phyloP scores from a whole-genome alignment of 2,329 filamentous ascomycete species.

The Botrytis medusae region DNA sequence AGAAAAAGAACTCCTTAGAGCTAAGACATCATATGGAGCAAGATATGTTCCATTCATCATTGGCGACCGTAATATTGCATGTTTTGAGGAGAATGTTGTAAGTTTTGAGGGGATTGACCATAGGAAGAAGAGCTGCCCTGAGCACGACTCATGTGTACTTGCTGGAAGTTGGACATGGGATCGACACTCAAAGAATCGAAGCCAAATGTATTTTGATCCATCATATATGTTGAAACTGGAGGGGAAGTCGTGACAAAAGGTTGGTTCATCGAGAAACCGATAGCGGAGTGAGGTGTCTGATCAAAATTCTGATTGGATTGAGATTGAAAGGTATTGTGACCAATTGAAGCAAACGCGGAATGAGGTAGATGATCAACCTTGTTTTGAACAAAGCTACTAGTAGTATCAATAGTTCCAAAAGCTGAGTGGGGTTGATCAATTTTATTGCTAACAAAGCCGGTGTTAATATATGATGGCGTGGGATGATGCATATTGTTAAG shows the following conservation, averaged over 20 bases:
- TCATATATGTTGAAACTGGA: conserved; percentile 33
- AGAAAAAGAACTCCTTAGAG: not conserved
- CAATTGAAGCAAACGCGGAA: conserved; percentile 28
- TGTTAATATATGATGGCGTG: conserved; percentile 28
- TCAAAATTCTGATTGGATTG: conserved; percentile 31
- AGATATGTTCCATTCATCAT: conserved; percentile 24
- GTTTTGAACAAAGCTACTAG: conserved; percentile 27
- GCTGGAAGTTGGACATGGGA: conserved; percentile 28
- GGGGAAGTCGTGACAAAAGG: conserved; percentile 33
- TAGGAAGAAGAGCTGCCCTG: conserved; percentile 36
- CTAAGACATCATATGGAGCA: conserved; percentile 1
- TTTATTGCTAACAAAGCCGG: conserved; percentile 29
- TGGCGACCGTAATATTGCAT: conserved; percentile 30
- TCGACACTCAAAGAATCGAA: conserved; percentile 32
- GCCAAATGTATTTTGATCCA: conserved; percentile 27
- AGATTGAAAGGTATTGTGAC: conserved; percentile 27
- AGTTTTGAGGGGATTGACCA: conserved; percentile 32
- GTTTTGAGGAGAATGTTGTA: conserved; percentile 24
- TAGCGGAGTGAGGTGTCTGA: conserved; percentile 21
- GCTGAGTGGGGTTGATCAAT: conserved; percentile 27
- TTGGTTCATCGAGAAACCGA: conserved; percentile 32
- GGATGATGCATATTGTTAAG: conserved; percentile 27
- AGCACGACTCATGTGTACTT: conserved; percentile 34
- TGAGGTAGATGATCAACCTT: conserved; percentile 31
- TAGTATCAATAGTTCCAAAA: conserved; percentile 27